A percentile compares a stretch with the other conserved stretches of the same genome.
Conservation (phyloP, 345 rosid genomes). For the Eucalyptus cloeziana region DNA sequence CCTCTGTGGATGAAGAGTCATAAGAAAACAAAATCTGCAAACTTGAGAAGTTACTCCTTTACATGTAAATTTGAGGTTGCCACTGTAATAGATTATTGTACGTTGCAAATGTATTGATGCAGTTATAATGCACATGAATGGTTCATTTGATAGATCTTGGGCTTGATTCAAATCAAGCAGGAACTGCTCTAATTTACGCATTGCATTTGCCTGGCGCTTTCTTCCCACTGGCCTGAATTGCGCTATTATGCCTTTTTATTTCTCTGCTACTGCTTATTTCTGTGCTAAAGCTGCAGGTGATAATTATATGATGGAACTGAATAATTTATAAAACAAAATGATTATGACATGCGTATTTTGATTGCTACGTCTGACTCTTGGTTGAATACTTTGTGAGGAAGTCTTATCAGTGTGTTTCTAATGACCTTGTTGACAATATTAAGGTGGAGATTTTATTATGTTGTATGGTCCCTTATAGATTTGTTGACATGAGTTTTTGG, state of each 20-base stretch:
- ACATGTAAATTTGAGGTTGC: neutral
- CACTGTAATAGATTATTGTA: neutral
- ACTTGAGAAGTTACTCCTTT: neutral
- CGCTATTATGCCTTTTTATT: neutral
- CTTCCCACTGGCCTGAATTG: neutral
- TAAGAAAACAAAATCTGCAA: neutral
- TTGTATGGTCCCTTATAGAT: neutral
- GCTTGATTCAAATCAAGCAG: neutral
- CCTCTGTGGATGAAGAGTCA: neutral
- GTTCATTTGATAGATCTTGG: neutral
- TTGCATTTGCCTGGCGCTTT: neutral
- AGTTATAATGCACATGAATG: neutral
- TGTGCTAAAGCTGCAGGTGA: neutral
- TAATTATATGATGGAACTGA: neutral
- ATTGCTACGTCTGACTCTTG: neutral
- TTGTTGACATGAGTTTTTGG: neutral
- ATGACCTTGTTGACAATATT: neutral
- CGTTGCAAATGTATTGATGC: neutral
- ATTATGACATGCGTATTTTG: neutral
- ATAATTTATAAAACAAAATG: neutral
- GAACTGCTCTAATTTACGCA: neutral
- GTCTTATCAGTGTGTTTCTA: neutral
- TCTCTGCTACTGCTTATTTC: neutral
- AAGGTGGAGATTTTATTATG: neutral
- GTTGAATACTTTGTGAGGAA: neutral